phyloP scores from a whole-genome alignment of 2,329 filamentous ascomycete genomes.

The Polychaeton citri region DNA sequence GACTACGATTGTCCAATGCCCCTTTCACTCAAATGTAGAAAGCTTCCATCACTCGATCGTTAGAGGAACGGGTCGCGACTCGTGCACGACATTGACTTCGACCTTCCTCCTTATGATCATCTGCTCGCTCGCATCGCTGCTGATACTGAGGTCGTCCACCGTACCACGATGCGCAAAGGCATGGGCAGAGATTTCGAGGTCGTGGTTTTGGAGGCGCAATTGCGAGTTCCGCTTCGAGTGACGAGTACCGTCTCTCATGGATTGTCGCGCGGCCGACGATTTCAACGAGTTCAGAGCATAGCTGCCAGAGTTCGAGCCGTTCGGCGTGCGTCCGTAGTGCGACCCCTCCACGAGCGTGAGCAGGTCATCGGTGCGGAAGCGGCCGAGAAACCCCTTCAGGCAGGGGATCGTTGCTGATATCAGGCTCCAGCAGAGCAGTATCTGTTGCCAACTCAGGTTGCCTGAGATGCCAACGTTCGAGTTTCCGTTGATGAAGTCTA shows the following conservation, averaged over 20 bases:
- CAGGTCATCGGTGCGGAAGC: constrained; percentile 1
- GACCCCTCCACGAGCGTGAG: background rate
- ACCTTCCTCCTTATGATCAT: background rate
- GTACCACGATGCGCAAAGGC: background rate
- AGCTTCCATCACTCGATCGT: too few species aligned
- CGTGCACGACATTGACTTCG: background rate
- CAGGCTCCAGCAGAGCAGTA: constrained; percentile 1
- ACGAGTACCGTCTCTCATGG: background rate
- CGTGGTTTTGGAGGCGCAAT: background rate
- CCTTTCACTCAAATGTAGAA: too few species aligned
- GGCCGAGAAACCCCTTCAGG: constrained; percentile 3
- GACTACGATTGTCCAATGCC: too few species aligned
- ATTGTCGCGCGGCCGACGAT: background rate
- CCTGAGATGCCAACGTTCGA: background rate
- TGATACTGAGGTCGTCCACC: background rate
- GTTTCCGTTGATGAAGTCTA: background rate
- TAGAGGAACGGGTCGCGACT: too few species aligned
- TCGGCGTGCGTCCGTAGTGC: background rate
- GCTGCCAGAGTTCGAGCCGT: background rate
- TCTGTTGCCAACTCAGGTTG: constrained; percentile 1
- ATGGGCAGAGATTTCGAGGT: background rate
- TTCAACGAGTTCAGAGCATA: background rate
- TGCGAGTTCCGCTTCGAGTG: background rate
- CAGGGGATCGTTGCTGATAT: constrained; percentile 1
- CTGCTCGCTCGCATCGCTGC: background rate